These are phyloP conservation scores for Paralagenidium karlingii DNA, from an alignment of 352 stramenopile genomes.

Conservation along the genomic window DNA sequence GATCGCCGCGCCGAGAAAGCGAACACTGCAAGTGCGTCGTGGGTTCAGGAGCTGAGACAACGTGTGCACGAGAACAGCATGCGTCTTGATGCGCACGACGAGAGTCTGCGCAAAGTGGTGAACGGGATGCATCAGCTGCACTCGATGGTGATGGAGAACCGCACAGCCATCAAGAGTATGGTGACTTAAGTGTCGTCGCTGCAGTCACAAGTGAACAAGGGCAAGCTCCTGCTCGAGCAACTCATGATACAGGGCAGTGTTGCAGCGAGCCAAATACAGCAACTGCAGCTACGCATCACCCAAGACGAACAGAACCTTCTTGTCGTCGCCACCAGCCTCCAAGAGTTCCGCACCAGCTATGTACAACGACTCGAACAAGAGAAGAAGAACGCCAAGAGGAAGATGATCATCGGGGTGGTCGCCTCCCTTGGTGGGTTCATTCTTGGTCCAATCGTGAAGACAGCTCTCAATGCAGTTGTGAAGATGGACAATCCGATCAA, in stretches of 20 bases:
- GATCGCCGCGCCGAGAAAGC: slow-evolving; percentile 18
- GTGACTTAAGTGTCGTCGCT: slow-evolving; percentile 2
- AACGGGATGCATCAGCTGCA: slow-evolving; percentile 6
- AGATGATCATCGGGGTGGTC: slow-evolving; percentile 9
- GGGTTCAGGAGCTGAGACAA: slow-evolving; percentile 18
- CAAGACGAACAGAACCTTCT: slow-evolving; percentile 10
- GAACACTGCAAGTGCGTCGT: slow-evolving; percentile 18
- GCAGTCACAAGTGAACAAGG: slow-evolving; percentile 2
- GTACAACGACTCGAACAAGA: slow-evolving; percentile 7
- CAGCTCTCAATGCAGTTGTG: slow-evolving; percentile 11
- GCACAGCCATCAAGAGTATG: slow-evolving; percentile 2
- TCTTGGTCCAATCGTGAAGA: slow-evolving; percentile 10
- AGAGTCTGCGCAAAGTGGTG: slow-evolving; percentile 5
- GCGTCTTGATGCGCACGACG: slow-evolving; percentile 9
- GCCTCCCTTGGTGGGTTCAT: slow-evolving; percentile 10
- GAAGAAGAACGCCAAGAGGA: slow-evolving; percentile 8
- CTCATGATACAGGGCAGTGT: slow-evolving; percentile 3
- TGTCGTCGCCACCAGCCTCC: slow-evolving; percentile 4
- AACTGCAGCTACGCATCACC: too few species aligned
- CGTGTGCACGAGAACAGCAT: slow-evolving; percentile 9
- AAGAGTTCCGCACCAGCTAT: slow-evolving; percentile 4
- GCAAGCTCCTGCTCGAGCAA: slow-evolving; percentile 2
- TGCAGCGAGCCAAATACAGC: too few species aligned
- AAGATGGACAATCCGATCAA: slow-evolving; percentile 12
- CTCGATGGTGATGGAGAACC: slow-evolving; percentile 8